These are phyloP conservation scores for Fusarium xyrophilum DNA, from an alignment of 2,329 filamentous ascomycete species.

Conservation along the genomic window DNA sequence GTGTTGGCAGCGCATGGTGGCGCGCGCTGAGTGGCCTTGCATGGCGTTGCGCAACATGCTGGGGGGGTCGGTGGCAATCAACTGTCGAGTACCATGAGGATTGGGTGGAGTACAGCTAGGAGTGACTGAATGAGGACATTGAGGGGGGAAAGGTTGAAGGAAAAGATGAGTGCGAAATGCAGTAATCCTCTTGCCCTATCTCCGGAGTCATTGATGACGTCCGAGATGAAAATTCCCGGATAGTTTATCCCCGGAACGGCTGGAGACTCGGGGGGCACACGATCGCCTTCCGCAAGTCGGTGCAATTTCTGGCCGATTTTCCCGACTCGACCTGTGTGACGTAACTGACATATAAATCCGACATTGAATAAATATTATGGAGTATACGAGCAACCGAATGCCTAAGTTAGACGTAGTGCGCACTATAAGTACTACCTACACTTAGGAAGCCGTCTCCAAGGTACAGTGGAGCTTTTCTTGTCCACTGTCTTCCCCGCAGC, in stretches of 20 bases:
- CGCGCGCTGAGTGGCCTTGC: conserved; percentile 34
- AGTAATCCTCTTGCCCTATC: conserved; percentile 13
- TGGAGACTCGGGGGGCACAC: conserved; percentile 34
- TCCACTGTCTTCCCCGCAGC: background rate
- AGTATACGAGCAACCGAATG: background rate
- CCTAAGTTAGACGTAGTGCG: background rate
- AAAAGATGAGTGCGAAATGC: background rate
- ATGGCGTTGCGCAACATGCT: conserved; percentile 44
- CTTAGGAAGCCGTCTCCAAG: background rate
- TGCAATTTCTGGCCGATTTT: conserved; percentile 14
- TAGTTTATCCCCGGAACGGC: conserved; percentile 36
- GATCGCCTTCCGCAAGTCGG: conserved; percentile 23
- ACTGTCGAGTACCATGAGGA: conserved; percentile 21
- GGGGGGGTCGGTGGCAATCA: conserved; percentile 21
- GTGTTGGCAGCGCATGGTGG: conserved; percentile 43
- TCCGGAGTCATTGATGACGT: conserved; percentile 35
- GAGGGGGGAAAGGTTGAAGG: too few relatives aligned
- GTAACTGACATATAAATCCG: background rate
- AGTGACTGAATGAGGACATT: background rate
- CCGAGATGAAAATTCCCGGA: conserved; percentile 32
- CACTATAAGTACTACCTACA: background rate
- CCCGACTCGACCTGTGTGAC: conserved; percentile 1
- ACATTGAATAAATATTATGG: background rate
- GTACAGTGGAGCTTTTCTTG: background rate
- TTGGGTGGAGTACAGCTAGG: background rate